These are phyloP conservation scores for Chlamydomonas incerta DNA, from an alignment of 139 green algal genomes.

Conservation along the genomic window DNA sequence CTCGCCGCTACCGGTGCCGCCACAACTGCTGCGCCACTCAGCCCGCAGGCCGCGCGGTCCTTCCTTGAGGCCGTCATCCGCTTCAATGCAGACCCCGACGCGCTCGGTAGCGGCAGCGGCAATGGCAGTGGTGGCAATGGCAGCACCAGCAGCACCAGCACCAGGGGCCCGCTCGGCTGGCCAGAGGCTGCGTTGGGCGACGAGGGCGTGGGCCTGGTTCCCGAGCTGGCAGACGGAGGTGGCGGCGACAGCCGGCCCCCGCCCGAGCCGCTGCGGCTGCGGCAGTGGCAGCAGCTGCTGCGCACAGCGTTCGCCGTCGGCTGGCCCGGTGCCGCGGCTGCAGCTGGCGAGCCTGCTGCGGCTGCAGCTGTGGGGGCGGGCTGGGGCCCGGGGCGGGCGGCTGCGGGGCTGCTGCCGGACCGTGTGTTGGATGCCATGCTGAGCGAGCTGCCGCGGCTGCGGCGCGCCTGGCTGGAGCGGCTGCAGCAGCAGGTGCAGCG, in stretches of 20 bases:
- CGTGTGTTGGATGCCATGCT: not conserved
- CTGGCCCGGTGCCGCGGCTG: too few species aligned
- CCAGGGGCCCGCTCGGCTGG: not conserved
- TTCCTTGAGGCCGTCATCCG: not conserved
- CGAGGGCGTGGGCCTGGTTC: not conserved
- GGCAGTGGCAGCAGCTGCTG: slow-evolving; percentile 33
- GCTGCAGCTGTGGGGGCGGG: too few species aligned
- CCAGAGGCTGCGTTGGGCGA: not conserved
- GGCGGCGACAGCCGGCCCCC: too few species aligned
- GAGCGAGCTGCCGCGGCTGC: not conserved
- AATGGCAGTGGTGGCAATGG: not conserved
- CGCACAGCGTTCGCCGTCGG: not conserved
- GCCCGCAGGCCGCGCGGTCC: too few species aligned
- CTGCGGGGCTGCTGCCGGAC: not conserved
- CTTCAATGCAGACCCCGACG: not conserved
- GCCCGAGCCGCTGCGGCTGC: slow-evolving; percentile 5
- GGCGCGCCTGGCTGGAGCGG: slow-evolving; percentile 6
- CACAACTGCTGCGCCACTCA: too few species aligned
- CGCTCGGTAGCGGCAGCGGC: not conserved
- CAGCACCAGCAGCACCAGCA: not conserved
- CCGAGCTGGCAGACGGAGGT: not conserved
- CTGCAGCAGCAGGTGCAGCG: not conserved
- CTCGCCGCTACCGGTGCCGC: not conserved
- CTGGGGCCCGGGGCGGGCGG: not conserved
- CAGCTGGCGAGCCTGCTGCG: too few species aligned